Evolutionary conservation across 768 basidiomycete genomes (phyloP).

Genomic region (Amanita rimosa): DNA sequence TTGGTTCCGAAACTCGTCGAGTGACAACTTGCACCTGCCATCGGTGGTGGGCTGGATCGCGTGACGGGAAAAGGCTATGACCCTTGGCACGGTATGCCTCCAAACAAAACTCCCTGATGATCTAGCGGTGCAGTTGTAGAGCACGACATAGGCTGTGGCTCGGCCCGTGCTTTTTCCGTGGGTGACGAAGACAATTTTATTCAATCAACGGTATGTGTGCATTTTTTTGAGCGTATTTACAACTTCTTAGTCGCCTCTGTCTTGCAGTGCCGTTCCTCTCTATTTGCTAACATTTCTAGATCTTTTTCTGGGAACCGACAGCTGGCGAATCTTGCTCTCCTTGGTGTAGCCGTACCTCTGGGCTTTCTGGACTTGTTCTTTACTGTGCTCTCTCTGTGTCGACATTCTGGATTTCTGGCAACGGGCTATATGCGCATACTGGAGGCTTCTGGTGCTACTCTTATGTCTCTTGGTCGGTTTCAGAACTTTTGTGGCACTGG

Average conservation of each 20-base stretch:
- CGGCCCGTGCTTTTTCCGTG: not conserved
- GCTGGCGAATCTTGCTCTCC: too few species aligned
- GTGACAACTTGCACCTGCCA: conserved; percentile 5
- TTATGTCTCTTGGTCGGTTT: not conserved
- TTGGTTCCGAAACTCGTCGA: conserved; percentile 4
- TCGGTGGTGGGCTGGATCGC: not conserved
- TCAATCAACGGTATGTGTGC: not conserved
- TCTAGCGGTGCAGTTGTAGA: not conserved
- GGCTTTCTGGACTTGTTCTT: too few species aligned
- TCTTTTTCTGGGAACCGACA: too few species aligned
- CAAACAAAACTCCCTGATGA: not conserved
- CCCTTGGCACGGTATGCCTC: not conserved
- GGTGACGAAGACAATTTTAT: not conserved
- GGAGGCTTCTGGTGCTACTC: not conserved
- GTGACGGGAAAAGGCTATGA: not conserved
- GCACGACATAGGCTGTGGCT: not conserved
- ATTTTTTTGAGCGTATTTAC: too few species aligned
- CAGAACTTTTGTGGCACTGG: not conserved
- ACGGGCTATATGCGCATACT: not conserved
- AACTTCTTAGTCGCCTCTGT: not conserved
- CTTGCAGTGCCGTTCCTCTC: not conserved
- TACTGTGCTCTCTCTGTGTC: too few species aligned
- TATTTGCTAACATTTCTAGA: too few species aligned
- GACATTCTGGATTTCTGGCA: not conserved
- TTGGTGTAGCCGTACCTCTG: too few species aligned